Percentiles rank a stretch among this genome's conserved stretches.
Conservation (phyloP, 176 grass and related monocot genomes). For the Dendrocalamus sinicus region DNA sequence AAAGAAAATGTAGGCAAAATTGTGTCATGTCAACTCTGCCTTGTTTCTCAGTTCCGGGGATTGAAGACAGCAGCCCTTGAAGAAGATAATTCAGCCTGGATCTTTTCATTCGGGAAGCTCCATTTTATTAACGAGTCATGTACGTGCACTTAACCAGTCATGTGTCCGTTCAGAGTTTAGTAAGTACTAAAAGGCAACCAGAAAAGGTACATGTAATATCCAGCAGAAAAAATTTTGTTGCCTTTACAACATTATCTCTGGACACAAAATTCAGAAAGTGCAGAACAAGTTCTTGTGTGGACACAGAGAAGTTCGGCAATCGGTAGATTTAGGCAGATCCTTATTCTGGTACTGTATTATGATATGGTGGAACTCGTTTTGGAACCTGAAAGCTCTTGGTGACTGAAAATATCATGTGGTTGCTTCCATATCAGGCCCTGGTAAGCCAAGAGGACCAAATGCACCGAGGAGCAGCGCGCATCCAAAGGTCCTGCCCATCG, state of each 20-base stretch:
- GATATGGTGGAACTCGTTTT: not conserved
- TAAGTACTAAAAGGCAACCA: not conserved
- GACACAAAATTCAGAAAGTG: not conserved
- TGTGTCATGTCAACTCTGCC: not conserved
- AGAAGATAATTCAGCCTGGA: not conserved
- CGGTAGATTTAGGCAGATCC: not conserved
- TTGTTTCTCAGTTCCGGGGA: not conserved
- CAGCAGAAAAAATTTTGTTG: not conserved
- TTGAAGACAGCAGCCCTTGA: not conserved
- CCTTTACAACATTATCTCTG: not conserved
- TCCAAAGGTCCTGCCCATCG: conserved; percentile 50
- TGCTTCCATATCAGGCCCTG: conserved; percentile 38
- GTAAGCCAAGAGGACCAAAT: conserved; percentile 50
- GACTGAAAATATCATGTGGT: not conserved
- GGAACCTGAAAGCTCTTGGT: not conserved
- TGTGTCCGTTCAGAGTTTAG: not conserved
- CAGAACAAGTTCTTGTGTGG: not conserved
- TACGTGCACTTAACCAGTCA: not conserved
- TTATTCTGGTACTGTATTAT: not conserved
- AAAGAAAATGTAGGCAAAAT: not conserved
- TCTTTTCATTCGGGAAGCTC: not conserved
- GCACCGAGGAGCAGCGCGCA: conserved; percentile 27
- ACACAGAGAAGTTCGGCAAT: not conserved
- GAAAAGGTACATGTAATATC: not conserved
- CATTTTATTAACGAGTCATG: not conserved